phyloP scores from a whole-genome alignment of 2,329 filamentous ascomycete species.

The Atkinsonella texensis region DNA sequence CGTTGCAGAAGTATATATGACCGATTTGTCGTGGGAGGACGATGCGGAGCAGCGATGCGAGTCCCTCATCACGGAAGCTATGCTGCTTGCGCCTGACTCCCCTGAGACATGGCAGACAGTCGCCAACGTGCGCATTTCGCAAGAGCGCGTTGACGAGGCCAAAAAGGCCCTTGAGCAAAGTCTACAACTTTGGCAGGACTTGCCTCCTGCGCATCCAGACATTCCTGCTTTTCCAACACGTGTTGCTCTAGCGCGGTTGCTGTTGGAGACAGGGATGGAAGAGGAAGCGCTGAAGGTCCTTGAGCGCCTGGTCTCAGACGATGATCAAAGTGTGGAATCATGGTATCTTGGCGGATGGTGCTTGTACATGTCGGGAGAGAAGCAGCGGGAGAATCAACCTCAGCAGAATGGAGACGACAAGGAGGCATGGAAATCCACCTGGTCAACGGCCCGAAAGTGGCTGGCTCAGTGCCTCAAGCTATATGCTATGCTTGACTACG shows the following conservation, averaged over 20 bases:
- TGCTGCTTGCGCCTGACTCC: conserved; percentile 67
- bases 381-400: conserved; percentile 33
- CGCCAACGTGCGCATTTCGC: conserved; percentile 86
- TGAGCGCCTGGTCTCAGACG: conserved; percentile 72
- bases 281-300: conserved; percentile 75
- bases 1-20: conserved; percentile 97
- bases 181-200: conserved; percentile 69
- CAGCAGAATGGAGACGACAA: conserved; percentile 17
- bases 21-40: conserved; percentile 83
- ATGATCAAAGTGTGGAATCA: conserved; percentile 87
- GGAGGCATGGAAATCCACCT: conserved; percentile 45
- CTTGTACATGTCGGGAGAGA: conserved; percentile 65
- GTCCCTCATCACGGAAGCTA: conserved; percentile 76
- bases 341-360: conserved; percentile 98
- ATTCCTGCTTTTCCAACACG: conserved; percentile 80
- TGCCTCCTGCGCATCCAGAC: conserved; percentile 56
- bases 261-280: conserved; percentile 86
- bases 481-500: conserved; percentile 71
- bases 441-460: conserved; percentile 72
- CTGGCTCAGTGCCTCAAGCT: conserved; percentile 68
- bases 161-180: conserved; percentile 66
- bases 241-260: conserved; percentile 69
- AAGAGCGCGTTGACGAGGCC: conserved; percentile 68
- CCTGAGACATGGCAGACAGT: conserved; percentile 92
- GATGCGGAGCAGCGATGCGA: conserved; percentile 88